phyloP scores from a whole-genome alignment of 2,329 filamentous ascomycete genomes.

The Saccharata proteae region DNA sequence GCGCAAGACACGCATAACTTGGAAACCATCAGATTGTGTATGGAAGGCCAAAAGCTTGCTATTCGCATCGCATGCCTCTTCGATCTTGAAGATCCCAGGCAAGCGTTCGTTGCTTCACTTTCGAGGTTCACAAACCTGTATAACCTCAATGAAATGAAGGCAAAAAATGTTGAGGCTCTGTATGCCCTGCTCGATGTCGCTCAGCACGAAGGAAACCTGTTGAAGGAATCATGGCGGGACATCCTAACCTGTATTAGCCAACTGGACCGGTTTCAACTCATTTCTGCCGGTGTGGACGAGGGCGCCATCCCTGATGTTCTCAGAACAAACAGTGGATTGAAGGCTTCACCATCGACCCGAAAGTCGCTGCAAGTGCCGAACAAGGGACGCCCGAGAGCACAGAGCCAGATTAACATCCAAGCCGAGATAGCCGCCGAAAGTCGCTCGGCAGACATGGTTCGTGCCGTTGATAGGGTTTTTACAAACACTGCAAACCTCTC shows the following conservation, averaged over 20 bases:
- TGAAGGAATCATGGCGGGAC: slow-evolving; percentile 90
- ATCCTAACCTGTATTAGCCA: slow-evolving; percentile 92
- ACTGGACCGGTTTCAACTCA: slow-evolving; percentile 85
- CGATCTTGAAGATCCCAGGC: slow-evolving; percentile 80
- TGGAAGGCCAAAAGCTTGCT: slow-evolving; percentile 90
- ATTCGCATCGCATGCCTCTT: slow-evolving; percentile 91
- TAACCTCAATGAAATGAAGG: slow-evolving; percentile 87
- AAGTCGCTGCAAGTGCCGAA: slow-evolving; percentile 54
- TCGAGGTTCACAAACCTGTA: slow-evolving; percentile 93
- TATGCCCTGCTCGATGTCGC: slow-evolving; percentile 87
- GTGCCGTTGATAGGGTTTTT: slow-evolving; percentile 89
- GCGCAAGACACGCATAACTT: slow-evolving; percentile 90
- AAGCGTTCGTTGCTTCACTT: slow-evolving; percentile 87
- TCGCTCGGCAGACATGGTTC: slow-evolving; percentile 83
- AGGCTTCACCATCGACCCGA: slow-evolving; percentile 55
- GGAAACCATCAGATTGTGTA: slow-evolving; percentile 80
- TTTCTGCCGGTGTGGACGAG: slow-evolving; percentile 90
- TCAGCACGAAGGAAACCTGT: slow-evolving; percentile 78
- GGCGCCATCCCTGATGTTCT: slow-evolving; percentile 85
- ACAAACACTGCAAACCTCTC: slow-evolving; percentile 89
- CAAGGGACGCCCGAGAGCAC: slow-evolving; percentile 13
- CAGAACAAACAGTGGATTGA: slow-evolving; percentile 40
- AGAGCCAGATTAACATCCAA: slow-evolving; percentile 35
- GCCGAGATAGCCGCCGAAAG: slow-evolving; percentile 83
- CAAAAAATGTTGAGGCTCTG: slow-evolving; percentile 91